A percentile compares a stretch with the other conserved stretches of the same genome.
Conservation (phyloP, 1,284 basidiomycete species). For the Malassezia sp. region DNA sequence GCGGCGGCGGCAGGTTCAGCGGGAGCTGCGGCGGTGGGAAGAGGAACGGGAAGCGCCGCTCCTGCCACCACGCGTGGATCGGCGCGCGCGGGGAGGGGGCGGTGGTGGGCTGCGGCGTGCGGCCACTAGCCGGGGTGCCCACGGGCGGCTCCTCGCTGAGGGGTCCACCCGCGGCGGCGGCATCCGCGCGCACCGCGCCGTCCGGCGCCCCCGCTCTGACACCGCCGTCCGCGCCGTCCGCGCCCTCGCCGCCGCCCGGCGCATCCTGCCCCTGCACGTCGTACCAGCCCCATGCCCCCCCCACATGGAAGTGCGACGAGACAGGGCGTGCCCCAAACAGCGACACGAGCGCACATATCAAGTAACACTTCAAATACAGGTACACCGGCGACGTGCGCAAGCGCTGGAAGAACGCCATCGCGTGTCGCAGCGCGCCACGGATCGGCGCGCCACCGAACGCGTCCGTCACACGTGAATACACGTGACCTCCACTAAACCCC, state of each 20-base stretch:
- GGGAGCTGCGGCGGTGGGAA: conserved; percentile 22
- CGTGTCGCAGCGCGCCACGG: not conserved
- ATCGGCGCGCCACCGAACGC: not conserved
- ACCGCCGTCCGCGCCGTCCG: conserved; percentile 1
- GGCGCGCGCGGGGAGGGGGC: too few relatives aligned
- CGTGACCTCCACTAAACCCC: conserved; percentile 6
- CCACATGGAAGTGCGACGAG: conserved; percentile 24
- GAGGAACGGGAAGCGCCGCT: conserved; percentile 17
- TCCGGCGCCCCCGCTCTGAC: not conserved
- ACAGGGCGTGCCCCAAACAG: conserved; percentile 35
- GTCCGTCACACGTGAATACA: not conserved
- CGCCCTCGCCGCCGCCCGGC: conserved; percentile 4
- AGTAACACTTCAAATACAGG: conserved; percentile 39
- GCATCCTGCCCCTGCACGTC: conserved; percentile 11
- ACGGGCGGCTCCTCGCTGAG: not conserved
- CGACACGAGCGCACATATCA: conserved; percentile 35
- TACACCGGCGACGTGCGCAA: conserved; percentile 35
- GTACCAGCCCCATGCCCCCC: conserved; percentile 13
- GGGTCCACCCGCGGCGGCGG: not conserved
- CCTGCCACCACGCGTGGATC: conserved; percentile 12
- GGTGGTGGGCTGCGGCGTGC: too few relatives aligned
- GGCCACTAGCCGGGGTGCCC: too few relatives aligned
- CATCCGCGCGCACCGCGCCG: not conserved
- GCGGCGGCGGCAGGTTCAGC: conserved; percentile 14
- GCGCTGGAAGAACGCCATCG: conserved; percentile 6